Conservation (phyloP, 352 stramenopile genomes). For the Phytophthora niederhauseri region DNA sequence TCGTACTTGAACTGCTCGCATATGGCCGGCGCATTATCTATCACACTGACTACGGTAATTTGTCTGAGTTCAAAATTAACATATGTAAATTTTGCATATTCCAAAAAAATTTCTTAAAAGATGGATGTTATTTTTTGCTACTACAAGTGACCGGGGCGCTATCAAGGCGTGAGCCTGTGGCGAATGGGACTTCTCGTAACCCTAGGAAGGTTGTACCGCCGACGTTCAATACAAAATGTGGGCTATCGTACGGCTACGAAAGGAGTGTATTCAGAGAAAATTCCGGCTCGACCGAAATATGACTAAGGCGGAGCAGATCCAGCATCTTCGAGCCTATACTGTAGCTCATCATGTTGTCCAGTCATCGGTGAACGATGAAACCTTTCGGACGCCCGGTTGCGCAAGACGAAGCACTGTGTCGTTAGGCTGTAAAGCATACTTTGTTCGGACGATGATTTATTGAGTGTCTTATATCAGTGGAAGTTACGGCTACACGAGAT, state of each 20-base stretch:
- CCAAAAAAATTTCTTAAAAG: no score
- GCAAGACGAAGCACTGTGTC: not conserved
- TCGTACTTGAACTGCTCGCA: no score
- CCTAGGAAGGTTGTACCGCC: not conserved
- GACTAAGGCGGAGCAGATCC: not conserved
- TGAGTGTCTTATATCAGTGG: not conserved
- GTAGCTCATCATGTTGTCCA: not conserved
- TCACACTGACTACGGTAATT: no score
- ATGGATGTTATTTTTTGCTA: no score
- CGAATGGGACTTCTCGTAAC: not conserved
- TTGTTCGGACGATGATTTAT: not conserved
- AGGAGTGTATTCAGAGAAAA: not conserved
- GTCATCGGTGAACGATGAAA: slow-evolving; percentile 1
- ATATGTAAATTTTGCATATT: no score
- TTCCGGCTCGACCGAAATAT: not conserved
- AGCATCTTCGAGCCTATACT: not conserved
- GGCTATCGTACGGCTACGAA: not conserved
- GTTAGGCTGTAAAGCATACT: not conserved
- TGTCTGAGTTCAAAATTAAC: no score
- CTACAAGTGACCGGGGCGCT: no score
- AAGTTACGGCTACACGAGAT: not conserved
- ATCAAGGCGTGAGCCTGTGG: not conserved
- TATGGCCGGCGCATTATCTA: no score
- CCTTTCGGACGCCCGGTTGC: not conserved
- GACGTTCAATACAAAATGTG: not conserved